A percentile compares a stretch with the other conserved stretches of the same genome.
phyloP scores from a whole-genome alignment of 768 basidiomycete species.

The Tulasnella sp. region DNA sequence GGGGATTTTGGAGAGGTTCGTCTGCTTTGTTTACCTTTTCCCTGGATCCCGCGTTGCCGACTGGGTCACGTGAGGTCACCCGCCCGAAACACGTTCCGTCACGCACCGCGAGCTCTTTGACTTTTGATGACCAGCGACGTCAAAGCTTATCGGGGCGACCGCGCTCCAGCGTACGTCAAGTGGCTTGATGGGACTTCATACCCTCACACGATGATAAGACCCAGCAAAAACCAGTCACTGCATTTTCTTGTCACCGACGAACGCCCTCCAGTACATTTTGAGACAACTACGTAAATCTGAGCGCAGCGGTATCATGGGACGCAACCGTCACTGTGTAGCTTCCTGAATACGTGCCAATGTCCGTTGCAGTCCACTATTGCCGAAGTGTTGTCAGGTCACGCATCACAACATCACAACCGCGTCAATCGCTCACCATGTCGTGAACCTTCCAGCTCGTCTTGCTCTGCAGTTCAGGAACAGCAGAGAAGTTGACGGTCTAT shows the following conservation, averaged over 20 bases:
- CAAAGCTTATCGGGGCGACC: no score
- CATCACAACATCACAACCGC: neutral
- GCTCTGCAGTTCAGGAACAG: constrained; percentile 52
- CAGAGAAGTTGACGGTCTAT: constrained; percentile 53
- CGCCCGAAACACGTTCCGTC: no score
- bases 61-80: no score
- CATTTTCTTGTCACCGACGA: no score
- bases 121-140: no score
- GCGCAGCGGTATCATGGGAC: constrained; percentile 59
- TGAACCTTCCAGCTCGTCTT: constrained; percentile 50
- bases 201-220: no score
- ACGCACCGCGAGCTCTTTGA: no score
- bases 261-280: neutral
- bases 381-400: neutral
- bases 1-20: neutral
- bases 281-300: constrained; percentile 47
- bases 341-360: constrained; percentile 48
- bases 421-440: constrained; percentile 49
- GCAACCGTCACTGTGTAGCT: constrained; percentile 51
- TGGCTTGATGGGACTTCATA: no score
- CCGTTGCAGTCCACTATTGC: constrained; percentile 49
- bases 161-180: no score
- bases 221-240: no score
- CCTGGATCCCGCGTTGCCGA: no score
- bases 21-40: constrained; percentile 3